Evolutionary conservation across 306 rosid genomes (phyloP).

Genomic region (Purshia tridentata): DNA sequence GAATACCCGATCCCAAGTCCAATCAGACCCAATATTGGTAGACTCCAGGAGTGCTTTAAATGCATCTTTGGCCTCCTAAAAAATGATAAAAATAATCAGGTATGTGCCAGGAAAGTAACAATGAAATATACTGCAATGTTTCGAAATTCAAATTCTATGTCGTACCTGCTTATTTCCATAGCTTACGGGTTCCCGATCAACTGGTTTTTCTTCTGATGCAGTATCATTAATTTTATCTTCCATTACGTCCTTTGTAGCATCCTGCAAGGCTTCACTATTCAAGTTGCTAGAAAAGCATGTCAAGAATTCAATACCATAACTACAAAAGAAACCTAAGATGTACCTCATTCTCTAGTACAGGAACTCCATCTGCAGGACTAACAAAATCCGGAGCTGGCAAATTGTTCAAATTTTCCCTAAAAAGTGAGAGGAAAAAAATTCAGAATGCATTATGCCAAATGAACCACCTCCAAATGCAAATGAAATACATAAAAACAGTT

Average conservation of each 20-base stretch:
- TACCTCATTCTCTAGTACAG: conserved; percentile 56
- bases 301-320: conserved; percentile 25
- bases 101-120: conserved; percentile 27
- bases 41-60: conserved; percentile 83
- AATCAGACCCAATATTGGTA: conserved; percentile 83
- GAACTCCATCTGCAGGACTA: conserved; percentile 52
- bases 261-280: conserved; percentile 45
- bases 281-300: conserved; percentile 32
- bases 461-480: conserved; percentile 4
- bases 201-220: conserved; percentile 56
- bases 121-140: neutral
- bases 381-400: conserved; percentile 41
- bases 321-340: conserved; percentile 14
- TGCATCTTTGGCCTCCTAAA: conserved; percentile 85
- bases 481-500: conserved; percentile 16
- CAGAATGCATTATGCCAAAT: neutral
- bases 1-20: conserved; percentile 98
- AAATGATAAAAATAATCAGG: conserved; percentile 24
- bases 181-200: conserved; percentile 63
- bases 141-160: neutral
- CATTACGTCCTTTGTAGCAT: conserved; percentile 41
- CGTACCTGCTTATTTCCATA: conserved; percentile 75
- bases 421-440: conserved; percentile 26
- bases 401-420: conserved; percentile 48
- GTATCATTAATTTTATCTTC: conserved; percentile 51